phyloP scores from a whole-genome alignment of 78 protist genomes.

The Emiliania huxleyi region DNA sequence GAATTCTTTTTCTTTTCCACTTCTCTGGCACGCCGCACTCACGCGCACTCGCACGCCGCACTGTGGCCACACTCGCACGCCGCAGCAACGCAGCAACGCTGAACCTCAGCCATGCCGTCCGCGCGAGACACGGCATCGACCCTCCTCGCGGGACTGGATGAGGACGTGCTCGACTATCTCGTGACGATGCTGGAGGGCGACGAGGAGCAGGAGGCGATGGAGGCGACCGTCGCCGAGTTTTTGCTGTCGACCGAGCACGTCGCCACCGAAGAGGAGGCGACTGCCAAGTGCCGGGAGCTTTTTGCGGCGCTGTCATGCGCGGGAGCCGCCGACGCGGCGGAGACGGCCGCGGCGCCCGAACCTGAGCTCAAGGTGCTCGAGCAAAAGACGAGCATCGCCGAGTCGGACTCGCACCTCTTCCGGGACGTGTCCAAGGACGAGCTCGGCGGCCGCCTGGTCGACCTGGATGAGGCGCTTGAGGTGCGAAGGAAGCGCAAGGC shows the following conservation, averaged over 20 bases:
- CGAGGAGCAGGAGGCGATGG: background rate
- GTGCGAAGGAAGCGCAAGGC: no score
- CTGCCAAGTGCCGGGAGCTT: background rate
- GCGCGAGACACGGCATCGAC: no score
- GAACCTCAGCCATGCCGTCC: no score
- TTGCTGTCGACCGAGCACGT: background rate
- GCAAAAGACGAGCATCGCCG: background rate
- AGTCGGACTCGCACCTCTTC: background rate
- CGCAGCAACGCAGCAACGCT: no score
- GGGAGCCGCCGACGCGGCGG: background rate
- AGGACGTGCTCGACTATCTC: conserved; percentile 12
- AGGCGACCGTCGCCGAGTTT: background rate
- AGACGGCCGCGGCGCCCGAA: background rate
- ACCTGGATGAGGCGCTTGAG: conserved; percentile 1
- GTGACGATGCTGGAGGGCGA: background rate
- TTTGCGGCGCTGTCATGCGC: background rate
- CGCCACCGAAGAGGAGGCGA: background rate
- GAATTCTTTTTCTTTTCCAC: no score
- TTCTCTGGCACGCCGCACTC: no score
- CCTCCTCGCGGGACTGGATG: conserved; percentile 14
- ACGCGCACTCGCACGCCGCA: no score
- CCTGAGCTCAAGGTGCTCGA: background rate
- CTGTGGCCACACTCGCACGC: no score
- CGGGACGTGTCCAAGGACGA: background rate
- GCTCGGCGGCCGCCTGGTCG: background rate